Percentiles rank a stretch among this genome's conserved stretches.
Conservation (phyloP, 2,329 filamentous ascomycete genomes). For the Sporothrix globosa region DNA sequence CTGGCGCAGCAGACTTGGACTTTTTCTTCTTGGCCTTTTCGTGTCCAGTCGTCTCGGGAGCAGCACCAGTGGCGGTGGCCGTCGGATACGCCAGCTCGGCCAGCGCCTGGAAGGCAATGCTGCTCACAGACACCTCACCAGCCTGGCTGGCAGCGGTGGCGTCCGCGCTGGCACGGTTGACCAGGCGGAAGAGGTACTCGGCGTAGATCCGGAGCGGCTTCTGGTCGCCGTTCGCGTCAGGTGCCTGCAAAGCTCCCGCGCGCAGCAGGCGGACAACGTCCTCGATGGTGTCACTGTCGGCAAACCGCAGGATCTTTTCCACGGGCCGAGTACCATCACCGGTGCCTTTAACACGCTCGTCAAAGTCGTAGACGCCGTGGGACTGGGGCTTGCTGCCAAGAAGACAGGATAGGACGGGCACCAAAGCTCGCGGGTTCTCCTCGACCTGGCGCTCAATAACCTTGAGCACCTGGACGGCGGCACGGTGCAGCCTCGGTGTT, state of each 20-base stretch:
- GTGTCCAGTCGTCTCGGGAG: not conserved
- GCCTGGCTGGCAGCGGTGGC: constrained; percentile 41
- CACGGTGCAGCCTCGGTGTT: constrained; percentile 77
- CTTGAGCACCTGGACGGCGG: constrained; percentile 76
- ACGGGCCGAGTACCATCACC: constrained; percentile 68
- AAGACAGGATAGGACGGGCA: constrained; percentile 66
- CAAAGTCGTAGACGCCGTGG: constrained; percentile 76
- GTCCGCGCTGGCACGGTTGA: constrained; percentile 46
- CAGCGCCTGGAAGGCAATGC: constrained; percentile 55
- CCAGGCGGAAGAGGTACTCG: constrained; percentile 58
- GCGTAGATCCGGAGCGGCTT: constrained; percentile 56
- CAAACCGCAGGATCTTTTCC: constrained; percentile 69
- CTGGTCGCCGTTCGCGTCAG: constrained; percentile 45
- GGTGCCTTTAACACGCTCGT: constrained; percentile 70
- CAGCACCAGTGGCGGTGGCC: constrained; percentile 40
- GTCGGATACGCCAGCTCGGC: constrained; percentile 59
- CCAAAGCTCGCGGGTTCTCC: constrained; percentile 61
- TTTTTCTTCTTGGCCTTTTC: constrained; percentile 27
- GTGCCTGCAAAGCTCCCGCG: constrained; percentile 44
- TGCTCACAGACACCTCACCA: constrained; percentile 46
- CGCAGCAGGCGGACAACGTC: constrained; percentile 53
- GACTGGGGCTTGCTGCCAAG: constrained; percentile 55
- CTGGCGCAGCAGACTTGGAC: not conserved
- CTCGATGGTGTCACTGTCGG: constrained; percentile 60
- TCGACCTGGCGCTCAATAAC: constrained; percentile 68